phyloP scores from a whole-genome alignment of 108 stramenopile species.

The Cyclostephanos tholiformis region DNA sequence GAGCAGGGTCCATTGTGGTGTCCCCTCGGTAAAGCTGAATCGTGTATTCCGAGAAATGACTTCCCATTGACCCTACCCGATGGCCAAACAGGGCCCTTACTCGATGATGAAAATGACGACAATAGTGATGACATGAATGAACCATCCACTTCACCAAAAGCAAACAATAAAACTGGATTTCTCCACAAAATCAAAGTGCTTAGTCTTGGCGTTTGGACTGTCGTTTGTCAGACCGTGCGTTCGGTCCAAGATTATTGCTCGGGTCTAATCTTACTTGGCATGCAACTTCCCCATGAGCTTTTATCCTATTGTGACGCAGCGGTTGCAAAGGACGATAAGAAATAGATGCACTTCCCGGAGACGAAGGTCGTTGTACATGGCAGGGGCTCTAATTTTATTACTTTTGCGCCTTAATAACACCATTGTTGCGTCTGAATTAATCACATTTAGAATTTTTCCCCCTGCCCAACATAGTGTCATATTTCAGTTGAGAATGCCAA shows the following conservation, averaged over 20 bases:
- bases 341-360: not conserved
- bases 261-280: conserved; percentile 19
- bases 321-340: not conserved
- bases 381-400: not conserved
- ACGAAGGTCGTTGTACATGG: not conserved
- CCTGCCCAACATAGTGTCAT: not conserved
- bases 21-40: conserved; percentile 35
- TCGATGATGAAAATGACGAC: not conserved
- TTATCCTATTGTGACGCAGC: not conserved
- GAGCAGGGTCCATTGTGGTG: conserved; percentile 38
- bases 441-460: not conserved
- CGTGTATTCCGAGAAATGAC: conserved; percentile 1
- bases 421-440: not conserved
- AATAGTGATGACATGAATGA: not conserved
- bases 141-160: not conserved
- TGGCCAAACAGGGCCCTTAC: no score
- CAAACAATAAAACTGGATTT: not conserved
- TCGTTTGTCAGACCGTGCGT: conserved; percentile 12
- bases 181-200: conserved; percentile 9
- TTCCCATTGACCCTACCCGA: not conserved
- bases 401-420: not conserved
- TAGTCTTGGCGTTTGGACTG: conserved; percentile 12
- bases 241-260: conserved; percentile 13
- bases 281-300: conserved; percentile 9
- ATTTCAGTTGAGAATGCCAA: conserved; percentile 39